Base-by-base conservation (phyloP, 177 flowering plant species). In the Vitis hybrid region DNA sequence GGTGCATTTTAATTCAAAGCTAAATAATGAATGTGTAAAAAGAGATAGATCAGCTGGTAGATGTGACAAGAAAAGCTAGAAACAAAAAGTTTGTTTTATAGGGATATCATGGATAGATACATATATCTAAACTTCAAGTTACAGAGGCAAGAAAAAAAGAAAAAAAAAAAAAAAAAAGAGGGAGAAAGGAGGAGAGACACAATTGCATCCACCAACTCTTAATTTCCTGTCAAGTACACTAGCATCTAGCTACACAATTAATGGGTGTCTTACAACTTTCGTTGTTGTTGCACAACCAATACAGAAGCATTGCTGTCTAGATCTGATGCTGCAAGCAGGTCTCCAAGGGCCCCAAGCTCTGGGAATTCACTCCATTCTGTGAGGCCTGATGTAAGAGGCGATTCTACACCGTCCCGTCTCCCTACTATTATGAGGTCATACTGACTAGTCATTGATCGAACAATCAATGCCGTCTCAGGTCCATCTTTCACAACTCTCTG, bases 391-490 rank as follows among this genome's bases (percentile, higher is more conserved):
- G 59, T 52, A 3, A 78, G 11, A 2, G 67, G 51, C 0, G 81
- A 81, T 1, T 67, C 58, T 1, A 13, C 3, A 0, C 60, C 74
- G n/a, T 81, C 78, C 0, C 70, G 48, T 55, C 81, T 74, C 35
- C 88, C 88, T 4, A 80, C 83, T 4, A 83, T 12, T 46, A 81
- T 46, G 1, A 85, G 59, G 62, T 83, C 83, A 56, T 18, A 79
- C 3, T 6, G 15, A 1, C 67, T 64, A 15, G 72, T 81, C 48
- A 83, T 52, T 2, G 75, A 40, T 16, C 75, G 69, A 12, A 85
- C 54, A 11, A 75, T 52, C 24, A 15, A 21, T 0, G 66, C 62
- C 1, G 75, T 73, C 10, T 56, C 77, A 14, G 67, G 48, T 2
- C 76, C 73, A 27, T 85, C 82, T 2, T n/a, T 35, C 49, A 72